These are phyloP conservation scores for Gleditsia sinensis DNA, from an alignment of 306 rosid species.

Conservation along the genomic window DNA sequence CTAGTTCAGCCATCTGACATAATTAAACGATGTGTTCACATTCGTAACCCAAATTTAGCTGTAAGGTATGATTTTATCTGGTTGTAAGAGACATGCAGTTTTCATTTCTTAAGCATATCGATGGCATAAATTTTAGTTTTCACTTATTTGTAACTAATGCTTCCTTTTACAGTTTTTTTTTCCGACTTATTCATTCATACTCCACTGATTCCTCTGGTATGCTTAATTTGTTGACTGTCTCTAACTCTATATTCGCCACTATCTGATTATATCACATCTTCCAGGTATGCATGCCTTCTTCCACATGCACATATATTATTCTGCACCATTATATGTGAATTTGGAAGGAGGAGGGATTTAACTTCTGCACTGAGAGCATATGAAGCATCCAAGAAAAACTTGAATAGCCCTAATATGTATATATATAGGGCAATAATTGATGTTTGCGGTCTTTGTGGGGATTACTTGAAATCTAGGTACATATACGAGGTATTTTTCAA, in stretches of 20 bases:
- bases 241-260: neutral
- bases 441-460: constrained; percentile 77
- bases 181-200: constrained; percentile 5
- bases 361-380: constrained; percentile 72
- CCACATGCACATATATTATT: constrained; percentile 70
- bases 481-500: constrained; percentile 75
- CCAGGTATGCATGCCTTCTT: constrained; percentile 86
- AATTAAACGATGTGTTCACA: constrained; percentile 63
- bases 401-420: constrained; percentile 68
- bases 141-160: neutral
- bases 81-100: constrained; percentile 18
- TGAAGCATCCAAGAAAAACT: constrained; percentile 59
- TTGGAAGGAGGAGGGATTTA: constrained; percentile 78
- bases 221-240: neutral
- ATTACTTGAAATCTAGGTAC: constrained; percentile 80
- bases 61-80: constrained; percentile 70
- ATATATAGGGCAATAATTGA: constrained; percentile 83
- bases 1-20: constrained; percentile 66
- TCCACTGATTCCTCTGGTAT: constrained; percentile 1
- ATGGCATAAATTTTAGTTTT: constrained; percentile 7
- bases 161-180: neutral
- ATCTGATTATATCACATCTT: constrained; percentile 38
- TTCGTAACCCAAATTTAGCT: constrained; percentile 68
- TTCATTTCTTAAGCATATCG: constrained; percentile 17
- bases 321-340: constrained; percentile 67